phyloP scores from a whole-genome alignment of 208 protist genomes.

The Wallacemonas sp. region DNA sequence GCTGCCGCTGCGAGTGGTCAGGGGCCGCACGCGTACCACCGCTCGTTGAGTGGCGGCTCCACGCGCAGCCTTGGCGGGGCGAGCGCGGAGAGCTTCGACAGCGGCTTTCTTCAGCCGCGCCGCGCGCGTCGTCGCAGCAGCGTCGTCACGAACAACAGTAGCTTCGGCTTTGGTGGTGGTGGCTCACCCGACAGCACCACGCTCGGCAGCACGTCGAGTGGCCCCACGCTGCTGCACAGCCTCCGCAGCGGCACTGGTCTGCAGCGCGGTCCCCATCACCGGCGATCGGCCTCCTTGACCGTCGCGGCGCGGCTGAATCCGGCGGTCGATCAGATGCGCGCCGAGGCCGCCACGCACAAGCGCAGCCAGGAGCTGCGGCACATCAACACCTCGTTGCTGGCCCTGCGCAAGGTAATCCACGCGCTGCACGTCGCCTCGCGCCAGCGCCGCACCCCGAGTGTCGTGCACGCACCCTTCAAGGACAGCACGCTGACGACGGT shows the following conservation, averaged over 20 bases:
- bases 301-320: neutral
- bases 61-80: neutral
- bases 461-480: constrained; percentile 58
- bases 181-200: constrained; percentile 17
- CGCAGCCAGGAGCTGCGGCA: constrained; percentile 51
- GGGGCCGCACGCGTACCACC: neutral
- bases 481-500: constrained; percentile 70
- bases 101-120: neutral
- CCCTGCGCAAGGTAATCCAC: constrained; percentile 79
- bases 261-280: neutral
- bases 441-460: constrained; percentile 12
- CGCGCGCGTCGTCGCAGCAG: constrained; percentile 12
- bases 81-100: neutral
- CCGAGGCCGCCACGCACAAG: constrained; percentile 22
- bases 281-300: constrained; percentile 3
- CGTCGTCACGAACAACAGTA: constrained; percentile 7
- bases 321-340: constrained; percentile 17
- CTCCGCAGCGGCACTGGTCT: neutral
- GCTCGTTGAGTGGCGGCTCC: neutral
- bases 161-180: constrained; percentile 1
- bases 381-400: constrained; percentile 87
- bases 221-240: too few relatives aligned
- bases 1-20: neutral
- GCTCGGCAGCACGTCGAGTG: neutral
- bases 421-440: constrained; percentile 29